These are phyloP conservation scores for Globisporangium parvum DNA, from an alignment of 352 stramenopile genomes.

Conservation along the genomic window DNA sequence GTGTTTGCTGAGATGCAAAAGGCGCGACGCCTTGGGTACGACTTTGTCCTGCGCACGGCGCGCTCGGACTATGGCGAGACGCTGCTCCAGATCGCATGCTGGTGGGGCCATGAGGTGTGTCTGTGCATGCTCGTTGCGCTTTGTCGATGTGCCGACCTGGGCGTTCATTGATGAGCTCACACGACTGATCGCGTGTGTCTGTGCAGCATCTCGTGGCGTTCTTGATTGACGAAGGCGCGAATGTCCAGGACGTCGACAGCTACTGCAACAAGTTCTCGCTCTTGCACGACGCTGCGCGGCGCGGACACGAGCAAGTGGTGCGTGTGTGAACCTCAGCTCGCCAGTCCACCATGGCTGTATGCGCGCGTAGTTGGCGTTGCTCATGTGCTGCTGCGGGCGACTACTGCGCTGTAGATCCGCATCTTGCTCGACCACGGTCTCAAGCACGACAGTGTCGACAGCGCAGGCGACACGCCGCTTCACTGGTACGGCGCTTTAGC, in stretches of 20 bases:
- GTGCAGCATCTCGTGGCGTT: conserved; percentile 42
- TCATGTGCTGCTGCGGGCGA: not conserved
- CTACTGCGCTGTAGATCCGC: conserved; percentile 26
- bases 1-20: conserved; percentile 60
- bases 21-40: conserved; percentile 44
- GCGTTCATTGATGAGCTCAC: not conserved
- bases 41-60: conserved; percentile 42
- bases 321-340: not conserved
- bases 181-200: not conserved
- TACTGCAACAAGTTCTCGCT: conserved; percentile 56
- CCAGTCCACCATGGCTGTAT: not conserved
- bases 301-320: conserved; percentile 49
- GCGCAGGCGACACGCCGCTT: conserved; percentile 47
- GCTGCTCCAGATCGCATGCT: conserved; percentile 64
- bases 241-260: conserved; percentile 44
- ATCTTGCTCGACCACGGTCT: conserved; percentile 41
- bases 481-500: conserved; percentile 41
- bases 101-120: conserved; percentile 50
- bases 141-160: not conserved
- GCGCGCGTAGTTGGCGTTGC: too few relatives aligned
- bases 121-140: not conserved
- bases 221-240: conserved; percentile 52
- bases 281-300: conserved; percentile 54
- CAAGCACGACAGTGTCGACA: conserved; percentile 33
- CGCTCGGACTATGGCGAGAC: conserved; percentile 50